A percentile compares a stretch with the other conserved stretches of the same genome.
These are phyloP conservation scores for Phytophthora europaea DNA, from an alignment of 352 stramenopile genomes.

Conservation along the genomic window DNA sequence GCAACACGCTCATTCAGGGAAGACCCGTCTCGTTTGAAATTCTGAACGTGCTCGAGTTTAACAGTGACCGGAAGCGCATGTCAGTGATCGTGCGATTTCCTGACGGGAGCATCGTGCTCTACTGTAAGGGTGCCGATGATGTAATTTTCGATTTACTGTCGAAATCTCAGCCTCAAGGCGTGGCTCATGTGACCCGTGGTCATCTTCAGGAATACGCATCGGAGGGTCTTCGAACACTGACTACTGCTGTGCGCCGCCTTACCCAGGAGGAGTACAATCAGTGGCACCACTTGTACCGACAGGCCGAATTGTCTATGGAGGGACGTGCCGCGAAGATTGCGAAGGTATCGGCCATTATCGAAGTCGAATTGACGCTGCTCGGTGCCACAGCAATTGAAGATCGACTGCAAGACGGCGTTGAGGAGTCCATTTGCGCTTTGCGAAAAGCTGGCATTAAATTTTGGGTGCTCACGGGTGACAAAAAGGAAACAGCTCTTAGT, in stretches of 20 bases:
- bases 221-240: slow-evolving; percentile 80
- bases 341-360: slow-evolving; percentile 81
- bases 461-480: slow-evolving; percentile 96
- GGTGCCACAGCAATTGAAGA: slow-evolving; percentile 95
- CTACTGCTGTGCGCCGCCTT: slow-evolving; percentile 76
- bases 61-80: slow-evolving; percentile 99
- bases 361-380: slow-evolving; percentile 89
- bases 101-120: slow-evolving; percentile 77
- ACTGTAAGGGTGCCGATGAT: slow-evolving; percentile 89
- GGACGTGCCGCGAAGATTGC: slow-evolving; percentile 79
- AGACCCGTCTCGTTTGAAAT: slow-evolving; percentile 89
- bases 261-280: slow-evolving; percentile 77
- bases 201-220: slow-evolving; percentile 89
- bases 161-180: slow-evolving; percentile 76
- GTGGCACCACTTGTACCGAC: slow-evolving; percentile 76
- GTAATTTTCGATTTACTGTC: slow-evolving; percentile 82
- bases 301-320: slow-evolving; percentile 83
- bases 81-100: slow-evolving; percentile 95
- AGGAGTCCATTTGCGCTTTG: slow-evolving; percentile 93
- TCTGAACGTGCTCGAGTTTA: slow-evolving; percentile 98
- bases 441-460: slow-evolving; percentile 96
- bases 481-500: slow-evolving; percentile 90
- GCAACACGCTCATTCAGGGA: slow-evolving; percentile 76
- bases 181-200: slow-evolving; percentile 80
- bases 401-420: slow-evolving; percentile 93